Percentiles rank a stretch among this genome's conserved stretches.
Conservation (phyloP, 805 yeast genomes). For the Saturnispora hagleri region DNA sequence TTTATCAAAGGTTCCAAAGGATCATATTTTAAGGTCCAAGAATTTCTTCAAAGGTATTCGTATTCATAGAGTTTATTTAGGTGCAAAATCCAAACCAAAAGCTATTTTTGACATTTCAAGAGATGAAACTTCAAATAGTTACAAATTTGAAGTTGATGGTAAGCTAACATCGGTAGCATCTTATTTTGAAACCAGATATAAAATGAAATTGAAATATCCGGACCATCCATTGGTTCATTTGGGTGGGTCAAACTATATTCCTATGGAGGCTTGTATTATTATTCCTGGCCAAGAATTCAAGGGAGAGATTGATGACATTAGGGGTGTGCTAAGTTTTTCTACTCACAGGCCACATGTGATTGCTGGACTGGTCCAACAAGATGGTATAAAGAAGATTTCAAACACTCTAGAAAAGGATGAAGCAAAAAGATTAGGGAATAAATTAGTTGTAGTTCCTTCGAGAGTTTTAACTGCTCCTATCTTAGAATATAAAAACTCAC, state of each 20-base stretch:
- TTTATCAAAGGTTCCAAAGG: slow-evolving; percentile 9
- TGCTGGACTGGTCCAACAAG: slow-evolving; percentile 22
- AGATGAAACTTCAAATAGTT: slow-evolving; percentile 15
- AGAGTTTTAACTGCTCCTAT: slow-evolving; percentile 20
- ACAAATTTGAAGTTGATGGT: slow-evolving; percentile 19
- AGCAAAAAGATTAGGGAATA: slow-evolving; percentile 16
- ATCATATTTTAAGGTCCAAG: slow-evolving; percentile 10
- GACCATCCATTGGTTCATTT: slow-evolving; percentile 22
- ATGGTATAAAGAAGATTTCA: slow-evolving; percentile 18
- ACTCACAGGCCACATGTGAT: slow-evolving; percentile 24
- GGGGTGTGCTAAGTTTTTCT: slow-evolving; percentile 24
- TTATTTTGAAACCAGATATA: slow-evolving; percentile 20
- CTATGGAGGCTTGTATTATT: slow-evolving; percentile 23
- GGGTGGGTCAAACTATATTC: slow-evolving; percentile 23
- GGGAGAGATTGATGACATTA: slow-evolving; percentile 23
- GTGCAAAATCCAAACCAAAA: slow-evolving; percentile 18
- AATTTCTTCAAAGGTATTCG: slow-evolving; percentile 19
- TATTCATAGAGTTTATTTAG: slow-evolving; percentile 18
- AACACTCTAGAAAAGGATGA: slow-evolving; percentile 7
- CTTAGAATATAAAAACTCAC: slow-evolving; percentile 16
- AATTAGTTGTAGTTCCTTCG: slow-evolving; percentile 23
- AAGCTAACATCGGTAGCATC: slow-evolving; percentile 20
- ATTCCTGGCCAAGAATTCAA: slow-evolving; percentile 24
- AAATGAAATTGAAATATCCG: slow-evolving; percentile 20
- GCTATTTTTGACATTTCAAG: slow-evolving; percentile 18